Evolutionary conservation across 768 basidiomycete species (phyloP).

Genomic region (Collybiopsis confluens): DNA sequence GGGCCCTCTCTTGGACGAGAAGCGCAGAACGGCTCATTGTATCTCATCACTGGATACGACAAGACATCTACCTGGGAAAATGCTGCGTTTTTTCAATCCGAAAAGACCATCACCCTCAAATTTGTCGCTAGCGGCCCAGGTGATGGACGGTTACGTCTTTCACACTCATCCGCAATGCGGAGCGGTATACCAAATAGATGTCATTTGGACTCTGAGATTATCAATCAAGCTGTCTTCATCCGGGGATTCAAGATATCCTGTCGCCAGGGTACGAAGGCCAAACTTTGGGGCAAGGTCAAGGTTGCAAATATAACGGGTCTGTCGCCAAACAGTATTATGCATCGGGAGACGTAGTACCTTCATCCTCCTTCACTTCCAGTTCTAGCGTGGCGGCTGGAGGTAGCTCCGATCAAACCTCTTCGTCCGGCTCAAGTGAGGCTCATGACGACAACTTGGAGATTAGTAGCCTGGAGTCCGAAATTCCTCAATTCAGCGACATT

Average conservation of each 20-base stretch:
- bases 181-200: background rate
- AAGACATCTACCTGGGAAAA: conserved; percentile 22
- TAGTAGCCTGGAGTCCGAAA: background rate
- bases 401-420: too few relatives aligned
- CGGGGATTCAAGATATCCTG: background rate
- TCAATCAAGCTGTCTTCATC: background rate
- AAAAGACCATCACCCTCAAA: background rate
- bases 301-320: too few relatives aligned
- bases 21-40: conserved; percentile 19
- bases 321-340: too few relatives aligned
- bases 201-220: background rate
- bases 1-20: conserved; percentile 8
- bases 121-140: background rate
- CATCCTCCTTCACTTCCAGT: background rate
- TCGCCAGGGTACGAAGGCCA: background rate
- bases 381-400: background rate
- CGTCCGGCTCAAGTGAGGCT: background rate
- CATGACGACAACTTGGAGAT: background rate
- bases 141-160: background rate
- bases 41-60: conserved; percentile 22
- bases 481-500: background rate
- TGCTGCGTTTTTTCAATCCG: conserved; percentile 13
- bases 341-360: background rate
- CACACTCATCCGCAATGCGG: background rate
- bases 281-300: background rate